phyloP scores from a whole-genome alignment of 495 filamentous ascomycete species.

The Friedmanniomyces endolithicus region DNA sequence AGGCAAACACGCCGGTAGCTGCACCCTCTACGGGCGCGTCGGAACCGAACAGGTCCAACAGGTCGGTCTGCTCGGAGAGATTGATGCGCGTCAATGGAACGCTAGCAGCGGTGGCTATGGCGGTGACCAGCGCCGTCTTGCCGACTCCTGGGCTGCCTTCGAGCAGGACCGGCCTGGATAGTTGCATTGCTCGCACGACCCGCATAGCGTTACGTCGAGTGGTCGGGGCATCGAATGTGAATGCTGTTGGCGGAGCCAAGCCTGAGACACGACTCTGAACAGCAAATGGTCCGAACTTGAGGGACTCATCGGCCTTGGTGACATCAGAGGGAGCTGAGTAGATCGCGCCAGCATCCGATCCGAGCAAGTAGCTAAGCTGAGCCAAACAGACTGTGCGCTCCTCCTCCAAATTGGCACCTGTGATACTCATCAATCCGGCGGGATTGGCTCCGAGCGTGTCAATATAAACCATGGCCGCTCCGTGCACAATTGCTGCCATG shows the following conservation, averaged over 20 bases:
- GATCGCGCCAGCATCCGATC: slow-evolving; percentile 45
- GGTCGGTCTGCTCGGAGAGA: slow-evolving; percentile 90
- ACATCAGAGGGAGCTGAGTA: slow-evolving; percentile 48
- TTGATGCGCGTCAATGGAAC: slow-evolving; percentile 84
- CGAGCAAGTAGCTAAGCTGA: slow-evolving; percentile 55
- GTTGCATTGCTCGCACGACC: slow-evolving; percentile 78
- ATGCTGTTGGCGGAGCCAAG: slow-evolving; percentile 42
- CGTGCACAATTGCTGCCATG: slow-evolving; percentile 57
- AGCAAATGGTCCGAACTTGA: slow-evolving; percentile 62
- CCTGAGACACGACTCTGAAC: slow-evolving; percentile 41
- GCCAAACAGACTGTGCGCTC: slow-evolving; percentile 62
- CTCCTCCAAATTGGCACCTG: slow-evolving; percentile 41
- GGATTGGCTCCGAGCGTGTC: slow-evolving; percentile 92
- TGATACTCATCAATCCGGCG: slow-evolving; percentile 63
- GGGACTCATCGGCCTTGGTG: slow-evolving; percentile 33
- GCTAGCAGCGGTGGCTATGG: slow-evolving; percentile 64
- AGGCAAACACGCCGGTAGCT: slow-evolving; percentile 74
- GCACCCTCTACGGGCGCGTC: slow-evolving; percentile 90
- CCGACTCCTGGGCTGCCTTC: slow-evolving; percentile 96
- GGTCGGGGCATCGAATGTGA: slow-evolving; percentile 77
- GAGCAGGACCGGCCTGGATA: slow-evolving; percentile 78
- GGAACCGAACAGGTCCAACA: slow-evolving; percentile 94
- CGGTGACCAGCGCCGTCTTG: slow-evolving; percentile 85
- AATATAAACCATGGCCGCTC: slow-evolving; percentile 89
- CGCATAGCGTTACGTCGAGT: slow-evolving; percentile 81